These are phyloP conservation scores for Lactifluus hygrophoroides DNA, from an alignment of 768 basidiomycete genomes.

Conservation along the genomic window DNA sequence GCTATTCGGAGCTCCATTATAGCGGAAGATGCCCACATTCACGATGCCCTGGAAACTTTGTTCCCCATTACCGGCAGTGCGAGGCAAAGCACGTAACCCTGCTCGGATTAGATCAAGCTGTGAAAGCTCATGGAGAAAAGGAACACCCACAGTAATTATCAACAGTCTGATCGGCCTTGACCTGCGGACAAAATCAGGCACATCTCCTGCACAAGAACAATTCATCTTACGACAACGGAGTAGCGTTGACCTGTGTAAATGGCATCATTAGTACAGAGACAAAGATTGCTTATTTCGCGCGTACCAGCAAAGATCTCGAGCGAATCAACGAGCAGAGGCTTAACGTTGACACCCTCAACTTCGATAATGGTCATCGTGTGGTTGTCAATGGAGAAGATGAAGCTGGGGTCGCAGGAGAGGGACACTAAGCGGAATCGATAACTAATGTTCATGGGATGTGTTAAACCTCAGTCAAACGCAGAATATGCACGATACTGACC, in stretches of 20 bases:
- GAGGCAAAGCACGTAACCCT: slow-evolving; percentile 22
- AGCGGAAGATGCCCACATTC: slow-evolving; percentile 35
- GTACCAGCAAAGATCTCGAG: slow-evolving; percentile 36
- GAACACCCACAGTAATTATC: slow-evolving; percentile 36
- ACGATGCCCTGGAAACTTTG: slow-evolving; percentile 21
- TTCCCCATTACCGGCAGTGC: slow-evolving; percentile 22
- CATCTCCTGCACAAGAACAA: not conserved
- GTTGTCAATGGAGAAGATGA: slow-evolving; percentile 32
- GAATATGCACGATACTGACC: slow-evolving; percentile 2
- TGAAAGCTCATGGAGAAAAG: not conserved
- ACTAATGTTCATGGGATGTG: not conserved
- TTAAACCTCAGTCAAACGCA: not conserved
- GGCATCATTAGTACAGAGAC: not conserved
- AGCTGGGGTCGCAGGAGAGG: slow-evolving; percentile 28
- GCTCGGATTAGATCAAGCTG: not conserved
- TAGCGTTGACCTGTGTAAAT: slow-evolving; percentile 22
- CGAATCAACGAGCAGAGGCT: slow-evolving; percentile 31
- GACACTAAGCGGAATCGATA: slow-evolving; percentile 21
- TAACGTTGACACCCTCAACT: slow-evolving; percentile 29
- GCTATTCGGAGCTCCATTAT: slow-evolving; percentile 27
- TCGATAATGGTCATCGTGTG: slow-evolving; percentile 37
- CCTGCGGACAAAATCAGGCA: slow-evolving; percentile 2
- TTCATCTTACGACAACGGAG: slow-evolving; percentile 23
- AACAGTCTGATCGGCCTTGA: slow-evolving; percentile 34
- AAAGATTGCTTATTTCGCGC: slow-evolving; percentile 2